Base-by-base conservation (phyloP, 306 rosid species). In the Citrullus colocynthis region DNA sequence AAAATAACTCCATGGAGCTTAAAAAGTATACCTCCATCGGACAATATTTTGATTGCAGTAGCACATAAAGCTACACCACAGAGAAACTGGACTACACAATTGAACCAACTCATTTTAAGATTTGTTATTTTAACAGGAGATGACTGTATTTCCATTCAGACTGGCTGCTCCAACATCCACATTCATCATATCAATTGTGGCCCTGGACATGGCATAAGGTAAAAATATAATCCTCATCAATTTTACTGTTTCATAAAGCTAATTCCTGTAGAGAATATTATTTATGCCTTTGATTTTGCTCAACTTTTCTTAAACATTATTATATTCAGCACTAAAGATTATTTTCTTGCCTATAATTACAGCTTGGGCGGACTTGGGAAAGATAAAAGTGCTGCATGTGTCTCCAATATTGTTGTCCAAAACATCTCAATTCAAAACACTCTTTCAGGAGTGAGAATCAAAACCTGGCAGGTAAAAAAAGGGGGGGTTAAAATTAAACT, bases 191-290 rank as follows among this genome's bases (percentile, higher is more conserved):
- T 92, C 75, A 84, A 81, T 65, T 95, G 98, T 83, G 98, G 98
- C 84, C 98, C 98, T 71, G 98, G 98, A 32, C 98, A 95, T 88
- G 98, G 98, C 32, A 88, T 95, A 87, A 95, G 98, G 98, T 92
- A 51, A 73, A 41, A 42, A 85, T 52, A 44, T 9, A 34, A 24
- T 54, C 32, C 45, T 49, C 78, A 51, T 75, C 18, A 32, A 54
- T 56, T 36, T 75, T 56, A 42, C 79, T 39, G 58, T 76, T 76
- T 58, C 20, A 13, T 57, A 36, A 55, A 56, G 54, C 7, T 39
- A 57, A 75, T 75, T 45, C 28, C 60, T 51, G 44, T 73, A 9
- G 28, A 73, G 60, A 73, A 73, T 12, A 58, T 36, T 9, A 76
- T 41, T 41, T 12, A 58, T 41, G 48, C 15, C 30, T 2, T 7